phyloP scores from a whole-genome alignment of 345 rosid genomes.

The Trapa bicornis region DNA sequence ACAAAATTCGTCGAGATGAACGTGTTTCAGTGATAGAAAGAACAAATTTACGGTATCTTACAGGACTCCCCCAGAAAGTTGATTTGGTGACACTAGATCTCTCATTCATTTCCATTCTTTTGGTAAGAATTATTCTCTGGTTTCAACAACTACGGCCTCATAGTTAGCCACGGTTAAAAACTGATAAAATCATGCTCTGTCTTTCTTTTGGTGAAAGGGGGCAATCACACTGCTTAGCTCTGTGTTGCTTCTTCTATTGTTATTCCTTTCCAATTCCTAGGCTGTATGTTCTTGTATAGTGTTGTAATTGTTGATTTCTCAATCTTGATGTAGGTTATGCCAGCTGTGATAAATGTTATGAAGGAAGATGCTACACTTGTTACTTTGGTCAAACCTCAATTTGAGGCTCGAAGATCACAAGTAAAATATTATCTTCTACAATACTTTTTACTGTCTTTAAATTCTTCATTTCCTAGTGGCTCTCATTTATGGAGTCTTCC shows the following conservation, averaged over 20 bases:
- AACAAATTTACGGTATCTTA: conserved; percentile 77
- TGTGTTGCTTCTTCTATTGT: not conserved
- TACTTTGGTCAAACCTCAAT: conserved; percentile 84
- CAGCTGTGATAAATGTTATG: conserved; percentile 78
- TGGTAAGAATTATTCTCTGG: conserved; percentile 29
- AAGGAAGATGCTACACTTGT: conserved; percentile 61
- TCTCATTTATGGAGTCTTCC: not conserved
- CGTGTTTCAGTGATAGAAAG: conserved; percentile 68
- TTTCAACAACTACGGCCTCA: not conserved
- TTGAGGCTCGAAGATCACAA: conserved; percentile 86
- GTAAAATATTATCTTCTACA: conserved; percentile 22
- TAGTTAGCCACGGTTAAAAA: not conserved
- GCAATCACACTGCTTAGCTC: not conserved
- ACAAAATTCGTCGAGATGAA: conserved; percentile 68
- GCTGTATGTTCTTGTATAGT: not conserved
- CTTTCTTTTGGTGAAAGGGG: not conserved
- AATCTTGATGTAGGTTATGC: conserved; percentile 57
- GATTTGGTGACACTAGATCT: conserved; percentile 94
- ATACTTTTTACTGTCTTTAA: not conserved
- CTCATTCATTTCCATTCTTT: conserved; percentile 82
- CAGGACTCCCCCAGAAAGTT: conserved; percentile 70
- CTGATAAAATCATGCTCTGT: not conserved
- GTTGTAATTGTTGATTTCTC: not conserved
- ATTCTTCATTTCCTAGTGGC: not conserved
- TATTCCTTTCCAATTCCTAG: not conserved